A percentile compares a stretch with the other conserved stretches of the same genome.
Evolutionary conservation across 2,329 filamentous ascomycete genomes (phyloP).

Genomic region (Epichloe uncinata): DNA sequence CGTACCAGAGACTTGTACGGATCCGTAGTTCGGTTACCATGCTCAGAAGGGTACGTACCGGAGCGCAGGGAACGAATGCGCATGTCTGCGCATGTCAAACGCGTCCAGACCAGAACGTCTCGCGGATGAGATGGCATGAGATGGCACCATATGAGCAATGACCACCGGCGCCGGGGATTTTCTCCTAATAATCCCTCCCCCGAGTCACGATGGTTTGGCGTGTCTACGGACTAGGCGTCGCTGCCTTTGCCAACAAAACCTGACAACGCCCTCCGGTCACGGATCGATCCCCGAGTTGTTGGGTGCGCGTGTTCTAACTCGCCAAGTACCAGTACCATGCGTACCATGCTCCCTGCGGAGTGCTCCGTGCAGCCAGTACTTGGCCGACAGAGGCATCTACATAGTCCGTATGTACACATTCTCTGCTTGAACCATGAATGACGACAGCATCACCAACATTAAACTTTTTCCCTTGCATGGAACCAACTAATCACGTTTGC

Average conservation of each 20-base stretch:
- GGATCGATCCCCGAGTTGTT: background rate
- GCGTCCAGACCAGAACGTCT: background rate
- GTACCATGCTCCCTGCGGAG: too few relatives aligned
- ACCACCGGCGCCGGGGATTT: background rate
- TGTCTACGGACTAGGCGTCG: too few relatives aligned
- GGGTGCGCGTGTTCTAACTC: background rate
- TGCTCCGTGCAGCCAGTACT: background rate
- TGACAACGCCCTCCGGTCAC: background rate
- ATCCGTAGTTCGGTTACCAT: background rate
- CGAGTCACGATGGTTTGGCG: background rate
- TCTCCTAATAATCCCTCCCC: background rate
- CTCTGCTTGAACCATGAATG: background rate
- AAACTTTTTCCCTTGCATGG: constrained; percentile 2
- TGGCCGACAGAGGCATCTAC: too few relatives aligned
- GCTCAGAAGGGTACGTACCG: background rate
- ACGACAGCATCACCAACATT: constrained; percentile 3
- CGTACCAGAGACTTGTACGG: background rate
- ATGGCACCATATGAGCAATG: background rate
- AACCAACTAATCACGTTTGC: background rate
- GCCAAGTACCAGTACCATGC: too few relatives aligned
- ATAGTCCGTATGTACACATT: too few relatives aligned
- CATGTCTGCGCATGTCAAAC: background rate
- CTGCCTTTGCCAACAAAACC: background rate
- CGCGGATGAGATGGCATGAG: background rate
- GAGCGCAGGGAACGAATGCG: background rate